Evolutionary conservation across 1,139 yeast species (phyloP).

Genomic region (Diutina pseudorugosa): DNA sequence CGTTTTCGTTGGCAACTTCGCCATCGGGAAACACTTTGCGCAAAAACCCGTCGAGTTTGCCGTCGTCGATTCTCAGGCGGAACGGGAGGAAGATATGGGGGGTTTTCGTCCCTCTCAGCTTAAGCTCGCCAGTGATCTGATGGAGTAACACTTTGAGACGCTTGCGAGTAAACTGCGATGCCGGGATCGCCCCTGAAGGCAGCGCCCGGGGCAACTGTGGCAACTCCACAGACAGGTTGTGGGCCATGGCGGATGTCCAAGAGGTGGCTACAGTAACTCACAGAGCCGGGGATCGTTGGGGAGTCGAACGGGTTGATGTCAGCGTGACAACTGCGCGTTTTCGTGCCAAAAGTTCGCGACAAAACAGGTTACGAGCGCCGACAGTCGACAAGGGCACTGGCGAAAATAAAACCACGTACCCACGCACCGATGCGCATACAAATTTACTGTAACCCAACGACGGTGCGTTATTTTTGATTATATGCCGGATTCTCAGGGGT

Average conservation of each 20-base stretch:
- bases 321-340: background rate
- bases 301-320: background rate
- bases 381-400: too few relatives aligned
- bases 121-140: slow-evolving; percentile 51
- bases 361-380: background rate
- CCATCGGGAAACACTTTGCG: slow-evolving; percentile 43
- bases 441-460: background rate
- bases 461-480: background rate
- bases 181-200: slow-evolving; percentile 7
- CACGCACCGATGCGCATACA: background rate
- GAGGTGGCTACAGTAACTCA: background rate
- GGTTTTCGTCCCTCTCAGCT: slow-evolving; percentile 41
- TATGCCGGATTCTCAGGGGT: background rate
- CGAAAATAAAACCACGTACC: too few relatives aligned
- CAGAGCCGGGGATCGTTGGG: background rate
- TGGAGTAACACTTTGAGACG: slow-evolving; percentile 56
- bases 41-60: slow-evolving; percentile 40
- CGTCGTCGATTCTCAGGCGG: slow-evolving; percentile 51
- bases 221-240: slow-evolving; percentile 12
- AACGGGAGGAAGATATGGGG: slow-evolving; percentile 62
- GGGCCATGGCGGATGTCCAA: background rate
- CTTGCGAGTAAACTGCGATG: slow-evolving; percentile 45
- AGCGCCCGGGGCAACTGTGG: slow-evolving; percentile 15
- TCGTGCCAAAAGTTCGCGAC: background rate
- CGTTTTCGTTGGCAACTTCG: slow-evolving; percentile 19